Base-by-base conservation (phyloP, 371 early-diverging fungal species). In the Chytridium lagenaria region DNA sequence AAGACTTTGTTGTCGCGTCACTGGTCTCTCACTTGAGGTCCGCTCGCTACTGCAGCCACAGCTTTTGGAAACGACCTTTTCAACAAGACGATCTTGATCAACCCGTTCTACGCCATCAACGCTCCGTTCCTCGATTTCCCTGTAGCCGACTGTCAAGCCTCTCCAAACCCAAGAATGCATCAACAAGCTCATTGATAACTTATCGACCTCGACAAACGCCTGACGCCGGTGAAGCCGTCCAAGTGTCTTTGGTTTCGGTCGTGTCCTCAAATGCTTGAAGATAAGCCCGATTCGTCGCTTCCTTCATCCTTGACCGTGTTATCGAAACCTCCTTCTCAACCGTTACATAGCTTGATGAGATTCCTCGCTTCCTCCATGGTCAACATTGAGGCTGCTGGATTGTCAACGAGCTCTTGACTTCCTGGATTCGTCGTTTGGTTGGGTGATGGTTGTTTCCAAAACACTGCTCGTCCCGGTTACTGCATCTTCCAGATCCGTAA, bases 401-500 rank as follows among this genome's bases (percentile, higher is more conserved):
- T n/a, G n/a, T n/a, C n/a, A n/a, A 37, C 38, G 33, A 33, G 10
- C 3, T 31, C 67, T 37, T 31, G 15, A 3, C 49, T 49, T 39
- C 31, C 37, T 40, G 44, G 19, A 67, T 10, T 37, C 22, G 16
- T 31, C 63, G 33, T 3, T 19, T 5, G 67, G 67, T 7, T 67
- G 67, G 67, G 67, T 19, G 49, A 7, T 49, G 50, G 37, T 3
- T 67, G 67, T 31, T 30, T 49, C 49, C 5, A 2, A 38, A 67
- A 49, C 50, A 26, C 67, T 50, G 30, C 26, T 37, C 67, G 67
- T n/a, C 16, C 38, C 10, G 67, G 67, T 10, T 67, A 49, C 67
- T 67, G 67, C 67, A n/a, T 19, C 44, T 67, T 67, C 67, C 67
- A 67, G 28, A 67, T 28, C 50, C 3, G 28, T 5, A 26, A 67